phyloP scores from a whole-genome alignment of 768 basidiomycete genomes.

The Mycena chlorophos region DNA sequence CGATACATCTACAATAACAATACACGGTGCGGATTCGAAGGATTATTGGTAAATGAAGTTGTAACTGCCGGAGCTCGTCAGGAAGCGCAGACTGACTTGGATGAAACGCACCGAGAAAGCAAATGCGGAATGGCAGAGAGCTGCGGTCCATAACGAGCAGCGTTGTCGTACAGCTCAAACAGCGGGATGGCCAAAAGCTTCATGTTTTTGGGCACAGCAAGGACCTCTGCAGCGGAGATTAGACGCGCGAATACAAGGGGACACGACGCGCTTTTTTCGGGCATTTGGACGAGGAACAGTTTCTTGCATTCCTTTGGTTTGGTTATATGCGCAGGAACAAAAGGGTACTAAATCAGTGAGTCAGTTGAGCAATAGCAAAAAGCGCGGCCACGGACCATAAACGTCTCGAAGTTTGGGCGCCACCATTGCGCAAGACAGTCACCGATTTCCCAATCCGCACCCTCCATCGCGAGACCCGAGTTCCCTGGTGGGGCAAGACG shows the following conservation, averaged over 20 bases:
- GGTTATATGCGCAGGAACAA: conserved; percentile 92
- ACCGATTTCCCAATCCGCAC: conserved; percentile 91
- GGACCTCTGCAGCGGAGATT: conserved; percentile 62
- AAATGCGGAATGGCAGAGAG: conserved; percentile 92
- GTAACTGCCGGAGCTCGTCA: conserved; percentile 61
- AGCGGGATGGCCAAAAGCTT: conserved; percentile 95
- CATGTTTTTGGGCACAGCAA: conserved; percentile 98
- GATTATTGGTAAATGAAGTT: conserved; percentile 76
- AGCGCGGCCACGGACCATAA: conserved; percentile 68
- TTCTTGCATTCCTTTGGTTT: conserved; percentile 99
- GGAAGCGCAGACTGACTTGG: background rate
- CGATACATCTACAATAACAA: conserved; percentile 15
- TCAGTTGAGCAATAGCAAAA: background rate
- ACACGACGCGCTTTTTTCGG: conserved; percentile 75
- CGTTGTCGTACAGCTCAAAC: conserved; percentile 97
- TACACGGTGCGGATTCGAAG: conserved; percentile 1
- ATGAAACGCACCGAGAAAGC: conserved; percentile 65
- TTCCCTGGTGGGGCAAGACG: conserved; percentile 80
- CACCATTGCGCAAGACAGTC: conserved; percentile 99
- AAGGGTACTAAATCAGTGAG: conserved; percentile 68
- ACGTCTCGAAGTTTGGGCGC: conserved; percentile 97
- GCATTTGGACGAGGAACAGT: conserved; percentile 92
- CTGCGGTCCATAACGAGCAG: conserved; percentile 93
- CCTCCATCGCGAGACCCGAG: conserved; percentile 59
- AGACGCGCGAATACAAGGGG: background rate